Evolutionary conservation across 2,329 filamentous ascomycete species (phyloP).

Genomic region (Claviceps paspali): DNA sequence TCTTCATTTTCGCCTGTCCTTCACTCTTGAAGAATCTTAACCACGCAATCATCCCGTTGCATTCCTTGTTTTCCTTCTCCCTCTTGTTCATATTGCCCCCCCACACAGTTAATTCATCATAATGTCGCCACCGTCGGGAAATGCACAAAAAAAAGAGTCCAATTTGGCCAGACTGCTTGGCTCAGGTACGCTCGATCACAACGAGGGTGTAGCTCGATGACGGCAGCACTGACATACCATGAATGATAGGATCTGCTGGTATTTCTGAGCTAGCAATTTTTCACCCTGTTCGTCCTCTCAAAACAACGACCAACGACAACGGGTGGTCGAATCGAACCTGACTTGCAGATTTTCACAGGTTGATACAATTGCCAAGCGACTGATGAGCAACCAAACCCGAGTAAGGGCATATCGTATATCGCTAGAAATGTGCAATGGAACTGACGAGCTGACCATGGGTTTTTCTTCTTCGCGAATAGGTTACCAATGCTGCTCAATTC

Average conservation of each 20-base stretch:
- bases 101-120: slow-evolving; percentile 9
- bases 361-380: slow-evolving; percentile 94
- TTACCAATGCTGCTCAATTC: slow-evolving; percentile 39
- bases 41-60: too few species aligned
- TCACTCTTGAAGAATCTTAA: not conserved
- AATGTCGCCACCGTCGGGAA: slow-evolving; percentile 44
- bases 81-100: not conserved
- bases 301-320: not conserved
- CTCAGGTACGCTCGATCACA: slow-evolving; percentile 49
- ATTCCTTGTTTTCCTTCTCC: too few species aligned
- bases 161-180: slow-evolving; percentile 76
- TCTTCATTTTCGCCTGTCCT: not conserved
- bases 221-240: slow-evolving; percentile 9
- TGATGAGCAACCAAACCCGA: slow-evolving; percentile 88
- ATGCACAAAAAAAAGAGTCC: slow-evolving; percentile 60
- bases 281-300: slow-evolving; percentile 52
- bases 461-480: slow-evolving; percentile 10
- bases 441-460: slow-evolving; percentile 9
- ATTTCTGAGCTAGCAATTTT: slow-evolving; percentile 89
- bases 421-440: too few species aligned
- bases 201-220: not conserved
- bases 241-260: slow-evolving; percentile 61
- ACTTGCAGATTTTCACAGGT: slow-evolving; percentile 37
- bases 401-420: slow-evolving; percentile 32
- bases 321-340: not conserved